Evolutionary conservation across 768 basidiomycete species (phyloP).

Genomic region (Hericium erinaceus): DNA sequence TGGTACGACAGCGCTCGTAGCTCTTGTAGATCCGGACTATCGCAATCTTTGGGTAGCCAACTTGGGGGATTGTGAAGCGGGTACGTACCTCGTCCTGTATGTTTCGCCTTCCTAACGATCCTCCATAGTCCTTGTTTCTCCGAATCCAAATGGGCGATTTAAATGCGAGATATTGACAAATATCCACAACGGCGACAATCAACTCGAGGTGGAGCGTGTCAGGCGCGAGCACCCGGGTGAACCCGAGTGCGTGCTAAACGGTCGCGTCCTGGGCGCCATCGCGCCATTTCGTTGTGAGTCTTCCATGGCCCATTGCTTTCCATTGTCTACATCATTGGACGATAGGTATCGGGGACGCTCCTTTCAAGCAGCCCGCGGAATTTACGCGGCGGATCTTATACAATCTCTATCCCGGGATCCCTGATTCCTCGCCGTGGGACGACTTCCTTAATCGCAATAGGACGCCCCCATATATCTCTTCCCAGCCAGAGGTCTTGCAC

Average conservation of each 20-base stretch:
- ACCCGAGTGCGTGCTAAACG: constrained; percentile 55
- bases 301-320: neutral
- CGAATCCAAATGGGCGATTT: constrained; percentile 40
- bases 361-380: constrained; percentile 27
- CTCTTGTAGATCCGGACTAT: constrained; percentile 61
- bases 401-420: constrained; percentile 27
- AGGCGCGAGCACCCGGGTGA: constrained; percentile 59
- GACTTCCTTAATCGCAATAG: constrained; percentile 25
- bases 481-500: constrained; percentile 31
- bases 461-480: constrained; percentile 40
- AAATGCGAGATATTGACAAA: constrained; percentile 50
- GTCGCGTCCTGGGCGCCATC: constrained; percentile 67
- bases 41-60: constrained; percentile 76
- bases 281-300: constrained; percentile 69
- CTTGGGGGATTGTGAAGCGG: constrained; percentile 73
- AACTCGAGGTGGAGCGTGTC: constrained; percentile 56
- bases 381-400: constrained; percentile 26
- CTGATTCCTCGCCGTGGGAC: constrained; percentile 18
- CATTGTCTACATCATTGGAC: neutral
- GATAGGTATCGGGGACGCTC: constrained; percentile 26
- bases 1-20: constrained; percentile 72
- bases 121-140: constrained; percentile 31
- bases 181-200: constrained; percentile 64
- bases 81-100: constrained; percentile 29
- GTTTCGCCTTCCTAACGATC: neutral